Evolutionary conservation across 2,329 filamentous ascomycete species (phyloP), one percentile per base, ranked within the genome.

Genomic region (Harringtonia aguacate): DNA sequence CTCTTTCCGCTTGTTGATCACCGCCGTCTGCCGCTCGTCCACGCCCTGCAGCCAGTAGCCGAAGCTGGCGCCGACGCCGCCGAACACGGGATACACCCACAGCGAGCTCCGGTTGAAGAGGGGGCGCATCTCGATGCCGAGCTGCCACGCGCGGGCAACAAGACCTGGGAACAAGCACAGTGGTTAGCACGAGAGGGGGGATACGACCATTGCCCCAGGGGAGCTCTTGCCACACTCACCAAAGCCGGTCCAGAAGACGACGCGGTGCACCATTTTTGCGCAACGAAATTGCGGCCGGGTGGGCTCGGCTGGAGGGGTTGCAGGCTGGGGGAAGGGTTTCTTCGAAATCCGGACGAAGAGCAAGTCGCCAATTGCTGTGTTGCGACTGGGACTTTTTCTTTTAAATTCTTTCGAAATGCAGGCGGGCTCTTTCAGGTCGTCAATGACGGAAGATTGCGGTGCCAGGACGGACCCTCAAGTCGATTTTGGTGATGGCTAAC

Each of bases 71-170:
- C 89, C 89, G 51, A 87, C 78, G 55, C 77, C 77, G 47, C 81
- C 89, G 67, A 92, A 98, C 55, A 90, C 68, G 44, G 92, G 92
- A 70, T 95, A 98, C 41, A 80, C 87, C 84, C 87, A 94, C 58
- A 95, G 78, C 44, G 84, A 84, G 61, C 83, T 74, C 59, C 75
- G 79, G 68, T 84, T 81, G 75, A 97, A 86, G 65, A 95, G 82
- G 42, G 90, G 92, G 50, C 89, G 87, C 88, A 94, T 95, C 72
- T 98, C 88, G 63, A 98, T 92, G 60, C 90, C 92, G 63, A 98
- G 82, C 68, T 97, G 92, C 86, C 89, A 95, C 66, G 92, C 77
- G 57, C 90, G 86, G 60, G 89, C 84, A 61, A 85, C 88, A 58
- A 95, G 69, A 73, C 92, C 92, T 98, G 56, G 8, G 14, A 15